Evolutionary conservation across 352 stramenopile species (phyloP).

Genomic region (Globisporangium nodosum): DNA sequence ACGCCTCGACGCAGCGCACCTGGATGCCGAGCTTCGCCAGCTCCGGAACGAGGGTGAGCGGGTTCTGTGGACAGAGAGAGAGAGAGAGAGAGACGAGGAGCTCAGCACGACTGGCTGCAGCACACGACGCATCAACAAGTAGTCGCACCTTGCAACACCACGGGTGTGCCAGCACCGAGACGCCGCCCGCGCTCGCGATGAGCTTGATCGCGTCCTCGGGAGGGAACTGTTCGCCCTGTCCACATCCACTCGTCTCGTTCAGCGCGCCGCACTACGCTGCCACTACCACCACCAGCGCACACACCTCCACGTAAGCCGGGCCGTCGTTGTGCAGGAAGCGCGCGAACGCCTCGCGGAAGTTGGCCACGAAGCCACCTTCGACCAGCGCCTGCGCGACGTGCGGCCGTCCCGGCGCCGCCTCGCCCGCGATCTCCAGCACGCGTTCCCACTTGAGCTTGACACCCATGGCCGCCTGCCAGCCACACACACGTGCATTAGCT

Average conservation of each 20-base stretch:
- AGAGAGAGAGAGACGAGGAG: neutral
- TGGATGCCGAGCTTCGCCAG: slow-evolving; percentile 73
- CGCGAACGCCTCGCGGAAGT: slow-evolving; percentile 76
- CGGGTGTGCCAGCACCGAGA: slow-evolving; percentile 80
- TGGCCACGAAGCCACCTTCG: slow-evolving; percentile 64
- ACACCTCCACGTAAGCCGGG: slow-evolving; percentile 78
- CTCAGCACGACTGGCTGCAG: neutral
- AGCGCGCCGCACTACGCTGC: neutral
- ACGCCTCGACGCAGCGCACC: slow-evolving; percentile 15
- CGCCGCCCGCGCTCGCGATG: slow-evolving; percentile 69
- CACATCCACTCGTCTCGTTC: neutral
- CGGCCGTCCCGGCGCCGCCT: slow-evolving; percentile 71
- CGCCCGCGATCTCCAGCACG: slow-evolving; percentile 76
- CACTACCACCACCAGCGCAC: neutral
- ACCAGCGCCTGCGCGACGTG: slow-evolving; percentile 79
- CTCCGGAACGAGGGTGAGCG: slow-evolving; percentile 58
- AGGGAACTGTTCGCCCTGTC: slow-evolving; percentile 72
- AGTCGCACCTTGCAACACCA: slow-evolving; percentile 75
- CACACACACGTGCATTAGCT: neutral
- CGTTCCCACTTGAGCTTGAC: slow-evolving; percentile 79
- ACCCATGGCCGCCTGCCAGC: slow-evolving; percentile 57
- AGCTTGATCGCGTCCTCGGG: slow-evolving; percentile 84
- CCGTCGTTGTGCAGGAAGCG: slow-evolving; percentile 81
- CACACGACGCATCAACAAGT: neutral
- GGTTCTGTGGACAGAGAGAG: slow-evolving; percentile 29